Evolutionary conservation across 345 rosid genomes (phyloP).

Genomic region (Pistacia integerrima): DNA sequence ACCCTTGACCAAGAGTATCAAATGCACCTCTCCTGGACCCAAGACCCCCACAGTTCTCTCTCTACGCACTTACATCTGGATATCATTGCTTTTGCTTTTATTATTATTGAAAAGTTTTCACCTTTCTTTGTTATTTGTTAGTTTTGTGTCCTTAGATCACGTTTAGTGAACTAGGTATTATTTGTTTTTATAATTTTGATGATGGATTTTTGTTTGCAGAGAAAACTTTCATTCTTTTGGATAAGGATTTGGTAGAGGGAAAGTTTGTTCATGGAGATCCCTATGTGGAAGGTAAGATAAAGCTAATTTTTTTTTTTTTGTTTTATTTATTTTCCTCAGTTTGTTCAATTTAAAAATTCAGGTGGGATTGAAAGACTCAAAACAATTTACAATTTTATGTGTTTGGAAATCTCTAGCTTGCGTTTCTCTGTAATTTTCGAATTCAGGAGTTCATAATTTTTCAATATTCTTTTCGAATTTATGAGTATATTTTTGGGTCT

Average conservation of each 20-base stretch:
- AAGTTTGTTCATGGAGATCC: conserved; percentile 63
- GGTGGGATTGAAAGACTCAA: background rate
- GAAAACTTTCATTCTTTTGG: conserved; percentile 83
- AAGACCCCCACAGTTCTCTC: conserved; percentile 75
- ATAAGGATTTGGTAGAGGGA: conserved; percentile 63
- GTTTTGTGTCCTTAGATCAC: background rate
- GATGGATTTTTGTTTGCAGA: conserved; percentile 50
- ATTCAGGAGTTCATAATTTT: too few relatives aligned
- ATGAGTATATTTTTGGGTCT: background rate
- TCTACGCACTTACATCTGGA: background rate
- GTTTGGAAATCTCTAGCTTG: too few relatives aligned
- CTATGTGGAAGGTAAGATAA: conserved; percentile 63
- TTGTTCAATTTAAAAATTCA: too few relatives aligned
- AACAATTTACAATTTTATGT: background rate
- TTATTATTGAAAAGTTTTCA: too few relatives aligned
- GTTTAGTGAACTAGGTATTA: background rate
- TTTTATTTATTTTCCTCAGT: too few relatives aligned
- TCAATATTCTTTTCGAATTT: background rate
- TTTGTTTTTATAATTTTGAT: conserved; percentile 12
- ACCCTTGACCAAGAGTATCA: conserved; percentile 74
- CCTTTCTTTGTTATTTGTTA: background rate
- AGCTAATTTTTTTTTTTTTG: background rate
- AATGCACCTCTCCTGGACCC: conserved; percentile 90
- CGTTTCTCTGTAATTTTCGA: too few relatives aligned
- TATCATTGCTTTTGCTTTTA: background rate